phyloP scores from a whole-genome alignment of 306 rosid species.

The Vigna reflexopilosa region DNA sequence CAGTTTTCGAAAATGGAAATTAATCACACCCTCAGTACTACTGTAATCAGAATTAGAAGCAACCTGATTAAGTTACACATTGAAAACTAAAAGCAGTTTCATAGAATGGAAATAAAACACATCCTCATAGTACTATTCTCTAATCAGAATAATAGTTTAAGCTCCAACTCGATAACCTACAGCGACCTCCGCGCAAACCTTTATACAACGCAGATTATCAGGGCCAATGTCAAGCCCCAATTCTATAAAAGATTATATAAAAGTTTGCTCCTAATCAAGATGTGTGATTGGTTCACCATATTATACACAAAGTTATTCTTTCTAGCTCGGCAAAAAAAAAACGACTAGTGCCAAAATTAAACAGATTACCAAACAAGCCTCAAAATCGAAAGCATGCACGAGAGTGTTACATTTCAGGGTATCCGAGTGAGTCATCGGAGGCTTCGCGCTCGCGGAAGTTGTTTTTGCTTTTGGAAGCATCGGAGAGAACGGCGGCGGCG shows the following conservation, averaged over 20 bases:
- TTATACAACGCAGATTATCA: neutral
- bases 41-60: neutral
- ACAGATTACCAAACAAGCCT: neutral
- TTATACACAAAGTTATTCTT: neutral
- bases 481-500: conserved; percentile 51
- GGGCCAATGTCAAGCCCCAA: neutral
- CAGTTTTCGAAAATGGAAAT: neutral
- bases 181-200: neutral
- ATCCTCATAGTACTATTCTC: neutral
- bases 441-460: conserved; percentile 90
- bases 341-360: neutral
- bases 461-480: conserved; percentile 65
- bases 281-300: neutral
- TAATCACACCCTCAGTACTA: neutral
- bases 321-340: neutral
- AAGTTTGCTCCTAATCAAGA: neutral
- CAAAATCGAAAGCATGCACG: conserved; percentile 1
- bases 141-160: neutral
- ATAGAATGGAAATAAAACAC: neutral
- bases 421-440: conserved; percentile 79
- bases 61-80: neutral
- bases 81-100: neutral
- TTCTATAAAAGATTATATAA: neutral
- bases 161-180: neutral
- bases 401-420: conserved; percentile 72